Evolutionary conservation across 2,329 filamentous ascomycete species (phyloP).

Genomic region (Nectriaceae sp.): DNA sequence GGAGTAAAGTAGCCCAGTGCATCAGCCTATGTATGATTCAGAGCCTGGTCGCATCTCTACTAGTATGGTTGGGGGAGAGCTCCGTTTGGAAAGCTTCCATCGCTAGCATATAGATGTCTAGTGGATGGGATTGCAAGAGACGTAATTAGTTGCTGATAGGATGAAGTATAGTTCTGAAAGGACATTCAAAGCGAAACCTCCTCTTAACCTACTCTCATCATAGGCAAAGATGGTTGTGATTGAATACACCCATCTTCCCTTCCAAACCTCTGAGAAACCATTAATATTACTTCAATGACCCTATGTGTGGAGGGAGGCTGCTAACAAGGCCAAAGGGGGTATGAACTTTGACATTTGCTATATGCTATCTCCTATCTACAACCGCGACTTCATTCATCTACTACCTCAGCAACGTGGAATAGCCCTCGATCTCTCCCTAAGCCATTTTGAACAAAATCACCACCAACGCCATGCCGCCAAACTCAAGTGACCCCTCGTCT

Average conservation of each 20-base stretch:
- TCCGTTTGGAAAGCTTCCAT: too few relatives aligned
- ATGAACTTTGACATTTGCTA: neutral
- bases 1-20: too few relatives aligned
- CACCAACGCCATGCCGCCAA: constrained; percentile 31
- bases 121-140: too few relatives aligned
- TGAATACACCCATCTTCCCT: neutral
- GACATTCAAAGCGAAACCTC: too few relatives aligned
- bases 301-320: neutral
- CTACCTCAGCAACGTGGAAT: neutral
- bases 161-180: too few relatives aligned
- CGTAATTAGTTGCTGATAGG: too few relatives aligned
- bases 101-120: too few relatives aligned
- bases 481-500: constrained; percentile 26
- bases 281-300: neutral
- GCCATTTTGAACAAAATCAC: constrained; percentile 18
- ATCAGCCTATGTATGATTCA: too few relatives aligned
- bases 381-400: neutral
- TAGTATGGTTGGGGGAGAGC: too few relatives aligned
- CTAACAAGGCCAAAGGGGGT: neutral
- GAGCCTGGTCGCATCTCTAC: too few relatives aligned
- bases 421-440: neutral
- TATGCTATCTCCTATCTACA: neutral
- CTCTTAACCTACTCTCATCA: too few relatives aligned
- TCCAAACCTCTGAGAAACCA: neutral
- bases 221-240: neutral